Conservation (phyloP, 1,284 basidiomycete species). For the Serendipita sp. region DNA sequence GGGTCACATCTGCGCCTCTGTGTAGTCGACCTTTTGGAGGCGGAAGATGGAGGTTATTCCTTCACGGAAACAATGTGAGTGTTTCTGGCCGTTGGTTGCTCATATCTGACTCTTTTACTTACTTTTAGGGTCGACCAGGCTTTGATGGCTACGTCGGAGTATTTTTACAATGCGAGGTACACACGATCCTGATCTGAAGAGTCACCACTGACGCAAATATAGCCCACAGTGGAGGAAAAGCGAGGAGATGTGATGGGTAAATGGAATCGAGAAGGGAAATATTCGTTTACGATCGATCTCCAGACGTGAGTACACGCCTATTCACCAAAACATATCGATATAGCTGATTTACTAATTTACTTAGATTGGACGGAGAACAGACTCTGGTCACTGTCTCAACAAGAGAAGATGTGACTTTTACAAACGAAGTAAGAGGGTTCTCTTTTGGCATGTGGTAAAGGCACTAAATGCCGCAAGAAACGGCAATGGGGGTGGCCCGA, state of each 20-base stretch:
- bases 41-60: constrained; percentile 1
- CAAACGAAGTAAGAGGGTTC: neutral
- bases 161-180: neutral
- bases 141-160: constrained; percentile 4
- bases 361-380: constrained; percentile 5
- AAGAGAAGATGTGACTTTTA: constrained; percentile 6
- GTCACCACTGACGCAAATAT: neutral
- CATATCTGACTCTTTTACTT: neutral
- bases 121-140: neutral
- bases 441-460: neutral
- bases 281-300: constrained; percentile 4
- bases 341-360: neutral
- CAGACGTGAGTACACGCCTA: neutral
- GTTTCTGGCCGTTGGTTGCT: neutral
- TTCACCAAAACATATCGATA: neutral
- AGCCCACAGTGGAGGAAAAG: constrained; percentile 1
- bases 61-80: neutral
- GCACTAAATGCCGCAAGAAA: neutral
- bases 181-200: neutral
- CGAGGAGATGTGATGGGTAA: constrained; percentile 1
- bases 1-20: neutral
- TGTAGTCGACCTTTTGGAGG: constrained; percentile 1
- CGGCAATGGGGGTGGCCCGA: constrained; percentile 3
- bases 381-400: constrained; percentile 1
- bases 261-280: neutral